A percentile compares a stretch with the other conserved stretches of the same genome.
Evolutionary conservation across 1,139 yeast species (phyloP).

Genomic region (Nakaseomyces nivariensis): DNA sequence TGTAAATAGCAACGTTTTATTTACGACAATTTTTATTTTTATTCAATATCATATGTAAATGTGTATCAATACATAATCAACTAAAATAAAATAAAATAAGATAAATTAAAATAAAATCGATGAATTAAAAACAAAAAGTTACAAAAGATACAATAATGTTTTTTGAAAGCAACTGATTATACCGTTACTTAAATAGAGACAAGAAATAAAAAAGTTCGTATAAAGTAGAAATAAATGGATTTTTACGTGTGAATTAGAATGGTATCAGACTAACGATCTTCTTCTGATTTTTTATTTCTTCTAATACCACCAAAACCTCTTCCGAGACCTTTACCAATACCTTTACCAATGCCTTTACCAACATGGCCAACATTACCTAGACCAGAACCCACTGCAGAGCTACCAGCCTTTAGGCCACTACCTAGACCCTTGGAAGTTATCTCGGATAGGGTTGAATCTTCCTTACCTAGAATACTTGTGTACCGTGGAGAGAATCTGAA

Average conservation of each 20-base stretch:
- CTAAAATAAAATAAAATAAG: too few relatives aligned
- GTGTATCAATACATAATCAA: too few relatives aligned
- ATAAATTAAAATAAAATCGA: too few relatives aligned
- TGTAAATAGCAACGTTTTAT: not conserved
- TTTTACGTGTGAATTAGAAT: too few relatives aligned
- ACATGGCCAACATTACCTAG: constrained; percentile 33
- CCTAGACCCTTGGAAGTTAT: constrained; percentile 33
- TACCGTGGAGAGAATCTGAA: constrained; percentile 63
- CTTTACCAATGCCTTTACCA: not conserved
- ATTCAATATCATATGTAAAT: too few relatives aligned
- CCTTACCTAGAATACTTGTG: constrained; percentile 33
- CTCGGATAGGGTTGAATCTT: constrained; percentile 31
- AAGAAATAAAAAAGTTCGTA: not conserved
- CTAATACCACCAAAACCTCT: not conserved
- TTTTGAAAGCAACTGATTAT: too few relatives aligned
- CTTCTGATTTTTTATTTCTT: not conserved
- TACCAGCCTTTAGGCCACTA: constrained; percentile 27
- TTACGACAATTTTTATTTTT: too few relatives aligned
- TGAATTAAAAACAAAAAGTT: too few relatives aligned
- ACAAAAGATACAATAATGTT: too few relatives aligned
- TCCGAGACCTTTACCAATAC: not conserved
- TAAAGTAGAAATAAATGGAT: not conserved
- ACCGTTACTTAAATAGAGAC: not conserved
- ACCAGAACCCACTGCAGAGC: constrained; percentile 34
- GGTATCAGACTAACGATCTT: not conserved